Percentiles rank a stretch among this genome's conserved stretches.
phyloP scores from a whole-genome alignment of 2,329 filamentous ascomycete species.

The Colletotrichum sansevieriae region DNA sequence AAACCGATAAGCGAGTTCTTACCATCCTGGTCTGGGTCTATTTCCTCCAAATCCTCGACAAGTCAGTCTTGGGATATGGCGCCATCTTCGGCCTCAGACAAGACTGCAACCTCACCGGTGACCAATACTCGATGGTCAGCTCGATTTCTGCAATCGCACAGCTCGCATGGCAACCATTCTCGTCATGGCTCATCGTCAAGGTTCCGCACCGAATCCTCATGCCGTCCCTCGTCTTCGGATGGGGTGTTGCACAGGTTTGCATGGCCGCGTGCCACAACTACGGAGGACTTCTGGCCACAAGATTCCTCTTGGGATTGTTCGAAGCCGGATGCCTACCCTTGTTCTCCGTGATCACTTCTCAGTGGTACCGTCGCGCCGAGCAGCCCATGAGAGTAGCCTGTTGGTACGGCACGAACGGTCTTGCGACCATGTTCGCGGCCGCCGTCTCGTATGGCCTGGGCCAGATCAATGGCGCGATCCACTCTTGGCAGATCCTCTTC shows the following conservation, averaged over 20 bases:
- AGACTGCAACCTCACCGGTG: conserved; percentile 64
- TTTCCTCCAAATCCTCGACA: conserved; percentile 71
- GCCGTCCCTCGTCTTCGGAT: conserved; percentile 61
- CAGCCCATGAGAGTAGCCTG: conserved; percentile 73
- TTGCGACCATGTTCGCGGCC: conserved; percentile 69
- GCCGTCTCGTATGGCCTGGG: conserved; percentile 69
- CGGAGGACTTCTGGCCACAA: conserved; percentile 41
- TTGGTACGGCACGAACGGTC: conserved; percentile 76
- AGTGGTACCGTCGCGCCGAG: conserved; percentile 65
- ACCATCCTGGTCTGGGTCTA: conserved; percentile 69
- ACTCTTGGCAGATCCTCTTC: conserved; percentile 66
- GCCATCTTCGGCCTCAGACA: conserved; percentile 67
- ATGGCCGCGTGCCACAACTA: conserved; percentile 45
- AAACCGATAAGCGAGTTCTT: conserved; percentile 72
- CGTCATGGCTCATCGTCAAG: conserved; percentile 70
- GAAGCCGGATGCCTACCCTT: conserved; percentile 55
- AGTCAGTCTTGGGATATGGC: conserved; percentile 68
- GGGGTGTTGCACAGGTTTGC: conserved; percentile 57
- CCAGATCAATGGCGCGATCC: conserved; percentile 57
- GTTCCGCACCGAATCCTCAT: conserved; percentile 71
- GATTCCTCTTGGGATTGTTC: conserved; percentile 44
- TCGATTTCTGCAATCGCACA: conserved; percentile 72
- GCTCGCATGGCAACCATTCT: conserved; percentile 72
- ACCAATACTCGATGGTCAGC: conserved; percentile 69
- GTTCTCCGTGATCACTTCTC: conserved; percentile 60